These are phyloP conservation scores for Diaporthe amygdali DNA, from an alignment of 2,329 filamentous ascomycete species.

Conservation along the genomic window DNA sequence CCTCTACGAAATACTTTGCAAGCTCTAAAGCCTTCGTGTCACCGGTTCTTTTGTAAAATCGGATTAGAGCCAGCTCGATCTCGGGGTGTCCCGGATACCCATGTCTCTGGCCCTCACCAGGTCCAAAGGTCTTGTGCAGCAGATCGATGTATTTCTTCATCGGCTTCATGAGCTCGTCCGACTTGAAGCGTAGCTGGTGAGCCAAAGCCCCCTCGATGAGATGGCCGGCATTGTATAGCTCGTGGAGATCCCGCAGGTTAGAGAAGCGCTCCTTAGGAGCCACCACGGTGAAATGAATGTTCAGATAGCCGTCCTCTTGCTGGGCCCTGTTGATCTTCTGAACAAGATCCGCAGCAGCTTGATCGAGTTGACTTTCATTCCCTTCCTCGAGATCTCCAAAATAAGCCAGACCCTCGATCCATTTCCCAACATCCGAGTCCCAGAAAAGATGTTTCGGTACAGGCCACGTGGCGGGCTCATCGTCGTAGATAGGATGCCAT, in stretches of 20 bases:
- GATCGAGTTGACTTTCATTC: conserved; percentile 50
- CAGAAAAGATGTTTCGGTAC: conserved; percentile 50
- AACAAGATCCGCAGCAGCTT: conserved; percentile 58
- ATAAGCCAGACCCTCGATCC: conserved; percentile 67
- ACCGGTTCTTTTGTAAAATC: conserved; percentile 41
- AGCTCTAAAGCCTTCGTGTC: conserved; percentile 45
- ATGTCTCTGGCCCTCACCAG: conserved; percentile 51
- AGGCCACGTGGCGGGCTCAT: conserved; percentile 42
- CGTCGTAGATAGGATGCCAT: conserved; percentile 59
- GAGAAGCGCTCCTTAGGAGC: conserved; percentile 59
- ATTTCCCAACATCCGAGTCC: conserved; percentile 63
- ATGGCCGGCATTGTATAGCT: conserved; percentile 67
- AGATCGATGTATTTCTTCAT: conserved; percentile 61
- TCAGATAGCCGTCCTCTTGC: conserved; percentile 65
- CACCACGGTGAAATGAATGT: conserved; percentile 66
- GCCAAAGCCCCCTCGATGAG: conserved; percentile 65
- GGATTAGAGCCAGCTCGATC: conserved; percentile 53
- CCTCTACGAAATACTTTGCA: conserved; percentile 61
- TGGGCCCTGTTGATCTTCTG: conserved; percentile 62
- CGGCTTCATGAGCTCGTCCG: conserved; percentile 54
- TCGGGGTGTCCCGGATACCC: conserved; percentile 66
- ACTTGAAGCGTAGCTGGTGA: conserved; percentile 56
- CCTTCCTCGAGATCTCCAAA: conserved; percentile 44
- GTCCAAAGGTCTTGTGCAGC: conserved; percentile 56
- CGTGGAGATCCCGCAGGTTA: conserved; percentile 65